Conservation (phyloP, 208 protist genomes). For the Sergeia podlipaevii region DNA sequence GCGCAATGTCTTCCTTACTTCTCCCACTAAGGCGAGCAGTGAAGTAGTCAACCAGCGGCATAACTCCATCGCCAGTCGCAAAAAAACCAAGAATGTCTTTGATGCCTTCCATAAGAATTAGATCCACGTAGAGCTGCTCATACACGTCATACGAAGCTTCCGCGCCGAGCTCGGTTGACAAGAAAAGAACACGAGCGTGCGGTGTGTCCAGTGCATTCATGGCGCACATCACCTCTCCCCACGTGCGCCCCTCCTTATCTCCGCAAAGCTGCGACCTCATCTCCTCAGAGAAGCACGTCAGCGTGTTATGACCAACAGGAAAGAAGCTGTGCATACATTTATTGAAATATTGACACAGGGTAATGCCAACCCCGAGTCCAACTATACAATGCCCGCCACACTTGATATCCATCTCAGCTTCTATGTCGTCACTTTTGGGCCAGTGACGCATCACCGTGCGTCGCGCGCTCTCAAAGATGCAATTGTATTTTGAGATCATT, state of each 20-base stretch:
- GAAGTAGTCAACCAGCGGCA: conserved; percentile 69
- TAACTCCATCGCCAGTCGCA: conserved; percentile 41
- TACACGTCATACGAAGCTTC: conserved; percentile 13
- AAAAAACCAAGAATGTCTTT: conserved; percentile 58
- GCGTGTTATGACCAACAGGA: conserved; percentile 11
- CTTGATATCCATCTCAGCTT: conserved; percentile 23
- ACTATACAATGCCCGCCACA: conserved; percentile 31
- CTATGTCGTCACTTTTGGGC: conserved; percentile 14
- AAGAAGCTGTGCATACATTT: conserved; percentile 8
- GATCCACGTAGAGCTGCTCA: conserved; percentile 48
- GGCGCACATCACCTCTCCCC: conserved; percentile 17
- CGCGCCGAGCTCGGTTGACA: conserved; percentile 13
- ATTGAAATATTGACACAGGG: conserved; percentile 33
- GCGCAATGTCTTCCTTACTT: conserved; percentile 16
- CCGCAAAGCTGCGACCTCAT: too few relatives aligned
- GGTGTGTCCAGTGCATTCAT: conserved; percentile 12
- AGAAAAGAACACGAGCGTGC: conserved; percentile 20
- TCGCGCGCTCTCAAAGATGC: conserved; percentile 17
- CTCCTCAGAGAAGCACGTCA: too few relatives aligned
- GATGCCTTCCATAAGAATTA: conserved; percentile 46
- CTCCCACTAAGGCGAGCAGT: conserved; percentile 30
- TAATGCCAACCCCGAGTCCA: conserved; percentile 34
- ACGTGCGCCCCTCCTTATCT: conserved; percentile 18
- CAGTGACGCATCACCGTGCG: conserved; percentile 24
- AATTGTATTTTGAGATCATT: conserved; percentile 19